Evolutionary conservation across 345 rosid species (phyloP).

Genomic region (Mangifera indica): DNA sequence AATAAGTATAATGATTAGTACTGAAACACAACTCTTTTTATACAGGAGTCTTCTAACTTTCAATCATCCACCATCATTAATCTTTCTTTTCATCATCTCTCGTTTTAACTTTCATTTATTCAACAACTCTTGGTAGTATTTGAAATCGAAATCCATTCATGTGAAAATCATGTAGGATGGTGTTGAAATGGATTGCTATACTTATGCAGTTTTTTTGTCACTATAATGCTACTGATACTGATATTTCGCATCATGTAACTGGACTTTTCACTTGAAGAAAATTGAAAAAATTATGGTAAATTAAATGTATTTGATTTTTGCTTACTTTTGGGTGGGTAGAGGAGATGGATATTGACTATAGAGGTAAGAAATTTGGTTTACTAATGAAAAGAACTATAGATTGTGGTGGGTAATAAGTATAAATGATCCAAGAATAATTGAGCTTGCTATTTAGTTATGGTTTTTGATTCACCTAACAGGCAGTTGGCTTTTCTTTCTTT

Average conservation of each 20-base stretch:
- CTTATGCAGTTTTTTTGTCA: slow-evolving; percentile 2
- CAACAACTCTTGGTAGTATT: slow-evolving; percentile 24
- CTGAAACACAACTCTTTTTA: slow-evolving; percentile 28
- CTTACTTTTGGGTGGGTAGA: neutral
- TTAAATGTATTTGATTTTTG: neutral
- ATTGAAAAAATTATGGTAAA: neutral
- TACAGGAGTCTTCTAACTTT: slow-evolving; percentile 48
- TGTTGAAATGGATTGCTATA: slow-evolving; percentile 26
- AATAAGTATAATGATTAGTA: slow-evolving; percentile 33
- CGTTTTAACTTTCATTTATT: slow-evolving; percentile 22
- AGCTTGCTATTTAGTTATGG: slow-evolving; percentile 3
- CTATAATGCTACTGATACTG: neutral
- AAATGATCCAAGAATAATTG: slow-evolving; percentile 4
- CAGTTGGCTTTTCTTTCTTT: neutral
- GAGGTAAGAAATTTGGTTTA: neutral
- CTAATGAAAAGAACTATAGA: neutral
- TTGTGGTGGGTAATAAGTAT: neutral
- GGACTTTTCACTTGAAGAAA: neutral
- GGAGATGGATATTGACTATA: neutral
- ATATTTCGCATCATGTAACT: slow-evolving; percentile 1
- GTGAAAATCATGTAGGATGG: slow-evolving; percentile 17
- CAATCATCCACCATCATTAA: slow-evolving; percentile 32
- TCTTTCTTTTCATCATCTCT: slow-evolving; percentile 17
- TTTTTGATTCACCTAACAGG: neutral
- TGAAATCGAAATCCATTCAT: slow-evolving; percentile 23